Evolutionary conservation across 78 protist genomes (phyloP), one percentile per base, ranked within the genome.

Genomic region (Planoprotostelium fungivorum): DNA sequence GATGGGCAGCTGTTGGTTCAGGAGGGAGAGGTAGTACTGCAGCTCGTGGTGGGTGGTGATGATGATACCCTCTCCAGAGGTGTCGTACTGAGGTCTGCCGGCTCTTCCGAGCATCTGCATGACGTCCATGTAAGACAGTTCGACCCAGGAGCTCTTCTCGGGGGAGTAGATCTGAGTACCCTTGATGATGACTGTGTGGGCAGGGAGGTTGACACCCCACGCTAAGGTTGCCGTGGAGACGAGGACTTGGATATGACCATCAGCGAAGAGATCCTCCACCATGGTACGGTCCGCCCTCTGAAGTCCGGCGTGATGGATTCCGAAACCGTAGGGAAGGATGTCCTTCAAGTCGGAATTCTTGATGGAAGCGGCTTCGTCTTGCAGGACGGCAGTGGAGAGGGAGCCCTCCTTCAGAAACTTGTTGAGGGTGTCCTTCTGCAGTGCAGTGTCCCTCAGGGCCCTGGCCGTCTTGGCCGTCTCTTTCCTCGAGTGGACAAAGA

Each of bases 151-250:
- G 51, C 99, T 98, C 38, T 87, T 83, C 86, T 89, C 89, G 28
- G 96, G 37, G 85, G 97, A 91, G 88, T 97, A 97, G 37, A 97
- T 29, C 38, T 98, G 94, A 25, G 99, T 98, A 34, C 99, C 99
- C 88, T 95, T 96, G 92, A 99, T 98, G 37, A 99, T 91, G 38
- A 99, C 99, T 0, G 98, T 94, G 85, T 97, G 99, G 0, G 99
- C 99, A 1, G 99, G 99, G 29, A 99, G 89, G 93, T 99, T 99
- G 86, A 99, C 99, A 63, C 99, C 99, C 99, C 99, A 99, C 25
- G 99, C 99, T 0, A 99, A 89, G 0, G 99, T 99, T 1, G 99
- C 99, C 16, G 99, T 99, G 89, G 98, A 97, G 36, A 86, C 84
- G 37, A 99, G 89, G 63, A 98, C 97, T 34, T 87, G 85, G 87